phyloP scores from a whole-genome alignment of 495 filamentous ascomycete genomes.

The Pseudevernia furfuracea region DNA sequence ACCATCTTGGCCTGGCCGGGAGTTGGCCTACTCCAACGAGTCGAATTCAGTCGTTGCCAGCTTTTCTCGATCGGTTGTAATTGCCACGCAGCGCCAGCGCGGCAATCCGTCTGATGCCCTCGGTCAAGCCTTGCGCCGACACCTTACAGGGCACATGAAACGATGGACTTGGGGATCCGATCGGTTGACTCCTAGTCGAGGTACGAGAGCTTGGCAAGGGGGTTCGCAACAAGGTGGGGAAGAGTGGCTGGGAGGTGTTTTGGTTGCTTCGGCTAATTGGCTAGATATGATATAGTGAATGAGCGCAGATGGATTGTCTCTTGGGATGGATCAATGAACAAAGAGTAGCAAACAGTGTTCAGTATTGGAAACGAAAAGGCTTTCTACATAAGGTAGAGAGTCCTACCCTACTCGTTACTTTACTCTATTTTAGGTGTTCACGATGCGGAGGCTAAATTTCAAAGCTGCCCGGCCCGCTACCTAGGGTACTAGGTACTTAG shows the following conservation, averaged over 20 bases:
- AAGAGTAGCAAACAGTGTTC: background rate
- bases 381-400: too few species aligned
- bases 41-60: background rate
- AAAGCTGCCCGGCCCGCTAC: background rate
- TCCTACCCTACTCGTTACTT: too few species aligned
- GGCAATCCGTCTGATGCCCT: background rate
- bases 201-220: background rate
- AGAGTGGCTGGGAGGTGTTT: background rate
- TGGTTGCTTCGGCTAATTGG: constrained; percentile 2
- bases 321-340: background rate
- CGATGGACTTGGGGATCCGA: background rate
- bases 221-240: background rate
- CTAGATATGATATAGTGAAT: too few species aligned
- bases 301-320: background rate
- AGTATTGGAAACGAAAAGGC: too few species aligned
- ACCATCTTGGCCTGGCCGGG: constrained; percentile 19
- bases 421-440: too few species aligned
- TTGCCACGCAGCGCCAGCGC: constrained; percentile 17
- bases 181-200: background rate
- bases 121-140: background rate
- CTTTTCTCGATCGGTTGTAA: background rate
- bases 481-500: too few species aligned
- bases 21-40: background rate
- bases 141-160: constrained; percentile 2
- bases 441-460: background rate